These are phyloP conservation scores for Collybia nuda DNA, from an alignment of 768 basidiomycete species.

Conservation along the genomic window DNA sequence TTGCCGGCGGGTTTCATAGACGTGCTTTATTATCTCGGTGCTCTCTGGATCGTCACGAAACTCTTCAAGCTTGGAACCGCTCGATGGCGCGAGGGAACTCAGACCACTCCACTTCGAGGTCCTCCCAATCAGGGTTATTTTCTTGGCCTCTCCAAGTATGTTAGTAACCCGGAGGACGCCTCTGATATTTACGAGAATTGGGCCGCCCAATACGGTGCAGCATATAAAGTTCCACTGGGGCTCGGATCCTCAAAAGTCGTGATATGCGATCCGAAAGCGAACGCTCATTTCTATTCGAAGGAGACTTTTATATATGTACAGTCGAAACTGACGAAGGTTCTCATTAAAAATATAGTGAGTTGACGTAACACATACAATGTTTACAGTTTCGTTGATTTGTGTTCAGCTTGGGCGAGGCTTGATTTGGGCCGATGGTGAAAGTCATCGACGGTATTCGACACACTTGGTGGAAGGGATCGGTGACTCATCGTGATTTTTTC, in stretches of 20 bases:
- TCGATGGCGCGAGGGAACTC: neutral
- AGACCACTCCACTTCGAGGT: constrained; percentile 37
- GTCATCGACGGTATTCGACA: constrained; percentile 23
- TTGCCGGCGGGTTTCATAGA: constrained; percentile 5
- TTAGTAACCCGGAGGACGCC: constrained; percentile 26
- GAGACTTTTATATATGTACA: constrained; percentile 51
- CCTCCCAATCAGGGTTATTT: constrained; percentile 40
- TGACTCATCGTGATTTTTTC: neutral
- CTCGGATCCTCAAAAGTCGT: constrained; percentile 34
- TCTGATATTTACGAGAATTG: constrained; percentile 42
- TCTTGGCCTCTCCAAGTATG: constrained; percentile 34
- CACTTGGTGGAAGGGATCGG: too few species aligned
- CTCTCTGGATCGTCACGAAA: constrained; percentile 4
- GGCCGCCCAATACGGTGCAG: constrained; percentile 47
- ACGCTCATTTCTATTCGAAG: constrained; percentile 47
- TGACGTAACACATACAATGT: neutral
- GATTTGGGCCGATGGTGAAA: constrained; percentile 42
- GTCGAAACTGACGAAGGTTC: constrained; percentile 27
- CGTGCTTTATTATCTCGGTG: constrained; percentile 1
- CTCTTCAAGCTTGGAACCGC: neutral
- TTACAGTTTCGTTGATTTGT: constrained; percentile 1
- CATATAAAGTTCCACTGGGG: constrained; percentile 36
- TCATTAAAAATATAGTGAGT: constrained; percentile 38
- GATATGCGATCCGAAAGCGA: constrained; percentile 46
- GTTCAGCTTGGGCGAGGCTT: constrained; percentile 42